Evolutionary conservation across 345 rosid species (phyloP).

Genomic region (Camelina sativa): DNA sequence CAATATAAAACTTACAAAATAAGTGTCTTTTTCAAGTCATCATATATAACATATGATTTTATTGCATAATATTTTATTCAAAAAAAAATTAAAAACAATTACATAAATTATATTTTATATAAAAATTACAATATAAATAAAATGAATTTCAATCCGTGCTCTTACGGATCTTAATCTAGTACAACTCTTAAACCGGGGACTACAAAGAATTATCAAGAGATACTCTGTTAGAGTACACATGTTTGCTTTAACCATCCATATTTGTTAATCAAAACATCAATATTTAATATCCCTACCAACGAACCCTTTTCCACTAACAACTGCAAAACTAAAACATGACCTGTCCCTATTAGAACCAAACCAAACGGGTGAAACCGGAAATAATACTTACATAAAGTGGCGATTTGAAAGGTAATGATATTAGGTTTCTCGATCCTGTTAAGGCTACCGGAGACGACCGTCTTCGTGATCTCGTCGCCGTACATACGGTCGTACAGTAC

Average conservation of each 20-base stretch:
- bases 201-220: background rate
- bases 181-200: background rate
- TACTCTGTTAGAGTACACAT: background rate
- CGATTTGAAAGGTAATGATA: conserved; percentile 51
- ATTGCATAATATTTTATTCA: too few species aligned
- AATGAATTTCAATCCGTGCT: too few species aligned
- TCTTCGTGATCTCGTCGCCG: conserved; percentile 63
- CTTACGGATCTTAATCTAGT: too few species aligned
- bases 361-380: background rate
- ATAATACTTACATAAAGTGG: conserved; percentile 56
- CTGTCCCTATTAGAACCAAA: background rate
- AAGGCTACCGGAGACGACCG: conserved; percentile 52
- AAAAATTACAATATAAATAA: too few species aligned
- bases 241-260: conserved; percentile 42
- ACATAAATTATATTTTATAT: too few species aligned
- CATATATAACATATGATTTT: too few species aligned
- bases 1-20: too few species aligned
- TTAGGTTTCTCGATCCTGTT: conserved; percentile 62
- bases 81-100: too few species aligned
- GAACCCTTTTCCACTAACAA: conserved; percentile 60
- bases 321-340: conserved; percentile 41
- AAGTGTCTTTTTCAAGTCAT: too few species aligned
- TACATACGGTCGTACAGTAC: conserved; percentile 48
- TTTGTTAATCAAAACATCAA: conserved; percentile 53
- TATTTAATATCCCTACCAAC: conserved; percentile 58